These are phyloP conservation scores for Penicillium maclennaniae DNA, from an alignment of 495 filamentous ascomycete species.

Conservation along the genomic window DNA sequence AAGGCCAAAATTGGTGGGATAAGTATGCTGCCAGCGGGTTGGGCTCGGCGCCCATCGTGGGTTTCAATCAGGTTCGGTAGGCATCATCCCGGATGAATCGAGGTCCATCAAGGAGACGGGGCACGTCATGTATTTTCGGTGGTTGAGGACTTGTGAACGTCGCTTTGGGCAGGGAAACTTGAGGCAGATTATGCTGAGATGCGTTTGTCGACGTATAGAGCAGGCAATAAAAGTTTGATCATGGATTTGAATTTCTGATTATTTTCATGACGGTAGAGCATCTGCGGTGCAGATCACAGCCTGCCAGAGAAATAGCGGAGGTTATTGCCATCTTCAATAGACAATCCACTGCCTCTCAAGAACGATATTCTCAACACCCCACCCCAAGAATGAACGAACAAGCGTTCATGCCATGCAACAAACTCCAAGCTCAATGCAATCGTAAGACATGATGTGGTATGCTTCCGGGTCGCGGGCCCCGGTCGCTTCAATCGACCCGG, in stretches of 20 bases:
- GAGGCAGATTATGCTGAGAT: neutral
- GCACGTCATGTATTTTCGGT: neutral
- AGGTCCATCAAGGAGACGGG: neutral
- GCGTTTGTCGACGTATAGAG: too few species aligned
- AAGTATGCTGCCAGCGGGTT: slow-evolving; percentile 9
- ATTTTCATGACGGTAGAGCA: neutral
- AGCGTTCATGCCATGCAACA: slow-evolving; percentile 33
- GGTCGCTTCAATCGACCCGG: neutral
- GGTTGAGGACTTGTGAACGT: neutral
- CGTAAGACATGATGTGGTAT: slow-evolving; percentile 29
- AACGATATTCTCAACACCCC: slow-evolving; percentile 27
- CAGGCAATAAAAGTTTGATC: neutral
- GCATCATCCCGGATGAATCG: neutral
- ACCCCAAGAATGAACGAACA: slow-evolving; percentile 18
- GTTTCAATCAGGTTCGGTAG: neutral
- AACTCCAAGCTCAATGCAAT: slow-evolving; percentile 46
- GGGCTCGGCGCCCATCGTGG: slow-evolving; percentile 5
- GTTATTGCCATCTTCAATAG: neutral
- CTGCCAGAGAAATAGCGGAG: neutral
- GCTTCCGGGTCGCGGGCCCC: neutral
- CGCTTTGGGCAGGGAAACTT: neutral
- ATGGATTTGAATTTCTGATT: slow-evolving; percentile 6
- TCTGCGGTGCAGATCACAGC: neutral
- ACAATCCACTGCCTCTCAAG: slow-evolving; percentile 10
- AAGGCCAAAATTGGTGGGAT: slow-evolving; percentile 36